phyloP scores from a whole-genome alignment of 805 yeast species.

The Ogataea angusta region DNA sequence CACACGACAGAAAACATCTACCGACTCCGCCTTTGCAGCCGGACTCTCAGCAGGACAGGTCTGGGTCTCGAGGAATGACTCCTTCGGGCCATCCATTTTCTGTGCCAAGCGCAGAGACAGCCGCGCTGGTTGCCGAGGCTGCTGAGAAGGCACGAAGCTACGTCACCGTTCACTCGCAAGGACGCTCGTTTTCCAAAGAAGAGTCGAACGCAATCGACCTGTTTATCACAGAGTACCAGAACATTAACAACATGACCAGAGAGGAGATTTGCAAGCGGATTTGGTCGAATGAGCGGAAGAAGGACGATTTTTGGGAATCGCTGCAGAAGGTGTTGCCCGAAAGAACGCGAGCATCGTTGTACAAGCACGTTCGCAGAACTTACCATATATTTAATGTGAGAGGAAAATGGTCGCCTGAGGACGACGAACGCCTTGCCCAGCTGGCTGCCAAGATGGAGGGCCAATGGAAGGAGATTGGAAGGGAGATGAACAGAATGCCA shows the following conservation, averaged over 20 bases:
- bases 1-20: slow-evolving; percentile 8
- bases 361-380: slow-evolving; percentile 87
- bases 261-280: slow-evolving; percentile 76
- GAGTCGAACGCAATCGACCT: slow-evolving; percentile 71
- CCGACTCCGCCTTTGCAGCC: slow-evolving; percentile 14
- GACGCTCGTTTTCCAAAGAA: slow-evolving; percentile 49
- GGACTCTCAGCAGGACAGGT: slow-evolving; percentile 7
- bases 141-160: slow-evolving; percentile 40
- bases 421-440: slow-evolving; percentile 64
- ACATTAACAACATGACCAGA: slow-evolving; percentile 57
- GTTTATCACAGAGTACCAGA: slow-evolving; percentile 68
- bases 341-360: slow-evolving; percentile 83
- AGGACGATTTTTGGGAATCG: slow-evolving; percentile 88
- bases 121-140: slow-evolving; percentile 41
- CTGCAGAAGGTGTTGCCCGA: slow-evolving; percentile 77
- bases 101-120: slow-evolving; percentile 31
- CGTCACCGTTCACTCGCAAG: slow-evolving; percentile 25
- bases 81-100: slow-evolving; percentile 8
- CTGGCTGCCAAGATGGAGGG: slow-evolving; percentile 68
- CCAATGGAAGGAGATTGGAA: slow-evolving; percentile 87
- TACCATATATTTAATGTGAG: slow-evolving; percentile 85
- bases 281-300: slow-evolving; percentile 81
- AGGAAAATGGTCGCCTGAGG: slow-evolving; percentile 87
- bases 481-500: slow-evolving; percentile 85
- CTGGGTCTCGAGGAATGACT: slow-evolving; percentile 3